A percentile compares a stretch with the other conserved stretches of the same genome.
Evolutionary conservation across 1,139 yeast genomes (phyloP).

Genomic region (Taphrina flavorubra): DNA sequence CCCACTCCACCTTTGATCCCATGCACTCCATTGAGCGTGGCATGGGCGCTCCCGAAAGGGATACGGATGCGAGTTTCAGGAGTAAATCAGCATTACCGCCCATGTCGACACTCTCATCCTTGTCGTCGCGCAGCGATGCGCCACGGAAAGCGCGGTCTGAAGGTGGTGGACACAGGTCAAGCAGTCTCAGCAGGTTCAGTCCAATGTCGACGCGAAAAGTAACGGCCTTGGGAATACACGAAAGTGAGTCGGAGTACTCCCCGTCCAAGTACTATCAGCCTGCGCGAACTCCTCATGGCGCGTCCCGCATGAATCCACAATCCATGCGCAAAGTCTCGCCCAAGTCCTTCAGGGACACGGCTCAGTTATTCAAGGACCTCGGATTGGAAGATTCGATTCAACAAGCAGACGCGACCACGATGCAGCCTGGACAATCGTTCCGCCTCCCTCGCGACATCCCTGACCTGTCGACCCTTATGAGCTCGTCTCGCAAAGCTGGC

Average conservation of each 20-base stretch:
- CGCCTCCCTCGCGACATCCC: slow-evolving; percentile 33
- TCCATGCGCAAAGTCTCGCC: slow-evolving; percentile 37
- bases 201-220: slow-evolving; percentile 37
- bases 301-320: slow-evolving; percentile 20
- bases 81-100: slow-evolving; percentile 35
- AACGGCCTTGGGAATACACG: slow-evolving; percentile 36
- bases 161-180: slow-evolving; percentile 21
- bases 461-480: slow-evolving; percentile 31
- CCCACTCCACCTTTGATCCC: slow-evolving; percentile 29
- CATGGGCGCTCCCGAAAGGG: slow-evolving; percentile 23
- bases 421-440: slow-evolving; percentile 28
- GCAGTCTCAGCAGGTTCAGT: slow-evolving; percentile 22
- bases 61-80: slow-evolving; percentile 23
- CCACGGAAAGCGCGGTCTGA: slow-evolving; percentile 34
- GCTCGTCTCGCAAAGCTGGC: slow-evolving; percentile 27
- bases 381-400: slow-evolving; percentile 37
- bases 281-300: slow-evolving; percentile 22
- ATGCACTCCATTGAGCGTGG: slow-evolving; percentile 32
- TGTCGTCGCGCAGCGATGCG: slow-evolving; percentile 20
- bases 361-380: slow-evolving; percentile 39
- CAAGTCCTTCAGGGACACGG: slow-evolving; percentile 40
- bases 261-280: slow-evolving; percentile 33
- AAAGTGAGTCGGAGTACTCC: slow-evolving; percentile 32
- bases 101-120: slow-evolving; percentile 28
- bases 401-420: slow-evolving; percentile 6